Evolutionary conservation across 2,329 filamentous ascomycete genomes (phyloP).

Genomic region (Aspergillus luchuensis): DNA sequence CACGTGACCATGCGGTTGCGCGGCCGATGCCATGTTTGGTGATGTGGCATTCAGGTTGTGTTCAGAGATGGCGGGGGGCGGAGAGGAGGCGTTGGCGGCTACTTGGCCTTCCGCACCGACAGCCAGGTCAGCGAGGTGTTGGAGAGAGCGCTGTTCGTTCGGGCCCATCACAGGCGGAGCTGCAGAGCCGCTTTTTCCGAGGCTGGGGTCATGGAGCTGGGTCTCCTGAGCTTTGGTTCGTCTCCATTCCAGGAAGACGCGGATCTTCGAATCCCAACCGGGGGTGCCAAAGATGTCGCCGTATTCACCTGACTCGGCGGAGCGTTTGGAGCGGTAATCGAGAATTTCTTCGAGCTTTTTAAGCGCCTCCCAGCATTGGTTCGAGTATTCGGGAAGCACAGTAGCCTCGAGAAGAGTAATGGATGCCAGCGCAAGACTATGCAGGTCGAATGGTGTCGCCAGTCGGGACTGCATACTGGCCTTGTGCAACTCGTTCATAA

Average conservation of each 20-base stretch:
- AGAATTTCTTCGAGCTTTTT: slow-evolving; percentile 54
- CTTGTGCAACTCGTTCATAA: slow-evolving; percentile 45
- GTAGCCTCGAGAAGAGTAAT: slow-evolving; percentile 48
- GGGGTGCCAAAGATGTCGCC: slow-evolving; percentile 42
- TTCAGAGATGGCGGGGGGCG: slow-evolving; percentile 32
- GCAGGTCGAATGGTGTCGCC: slow-evolving; percentile 44
- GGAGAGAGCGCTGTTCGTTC: slow-evolving; percentile 48
- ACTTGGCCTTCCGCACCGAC: slow-evolving; percentile 46
- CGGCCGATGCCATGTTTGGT: slow-evolving; percentile 25
- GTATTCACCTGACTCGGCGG: slow-evolving; percentile 36
- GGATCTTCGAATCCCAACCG: slow-evolving; percentile 46
- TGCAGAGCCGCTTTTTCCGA: slow-evolving; percentile 20
- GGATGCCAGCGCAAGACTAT: slow-evolving; percentile 43
- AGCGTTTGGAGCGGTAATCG: slow-evolving; percentile 45
- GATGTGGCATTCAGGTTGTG: slow-evolving; percentile 28
- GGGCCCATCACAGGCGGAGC: slow-evolving; percentile 42
- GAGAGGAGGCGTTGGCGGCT: slow-evolving; percentile 30
- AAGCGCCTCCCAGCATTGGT: slow-evolving; percentile 47
- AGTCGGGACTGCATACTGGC: slow-evolving; percentile 32
- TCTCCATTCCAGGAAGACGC: slow-evolving; percentile 43
- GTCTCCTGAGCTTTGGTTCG: slow-evolving; percentile 38
- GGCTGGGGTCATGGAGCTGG: slow-evolving; percentile 31
- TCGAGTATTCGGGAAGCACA: slow-evolving; percentile 41
- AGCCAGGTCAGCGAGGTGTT: slow-evolving; percentile 47
- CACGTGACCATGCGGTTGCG: slow-evolving; percentile 33